Base-by-base conservation (phyloP, 495 filamentous ascomycete species). In the Aspergillus panamensis region DNA sequence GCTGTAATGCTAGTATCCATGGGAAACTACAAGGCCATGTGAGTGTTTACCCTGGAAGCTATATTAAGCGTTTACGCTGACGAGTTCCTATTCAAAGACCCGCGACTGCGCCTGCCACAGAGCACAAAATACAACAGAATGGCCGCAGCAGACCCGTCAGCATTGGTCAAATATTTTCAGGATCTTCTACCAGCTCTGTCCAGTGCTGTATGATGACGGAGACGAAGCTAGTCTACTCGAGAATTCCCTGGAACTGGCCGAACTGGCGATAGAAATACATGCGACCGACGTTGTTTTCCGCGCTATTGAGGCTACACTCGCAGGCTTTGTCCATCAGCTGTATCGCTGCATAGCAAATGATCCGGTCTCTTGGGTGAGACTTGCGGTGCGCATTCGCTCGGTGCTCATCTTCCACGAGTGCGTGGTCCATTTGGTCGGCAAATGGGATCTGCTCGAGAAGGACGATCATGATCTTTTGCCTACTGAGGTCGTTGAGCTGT, bases 371-470 rank as follows among this genome's bases (percentile, higher is more conserved):
- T 84, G 80, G 80, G 55, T 73, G 14, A 62, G 64, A 32, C 62
- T 81, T 3, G 77, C 64, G 16, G 47, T 48, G 12, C 72, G 69
- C 7, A 62, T 83, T 42, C 67, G 69, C 45, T 79, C 74, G 1
- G 63, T 67, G 31, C 12, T 64, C 8, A 75, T 83, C 40, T 79
- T 77, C 69, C 64, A 71, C 8, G 80, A 82, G 57, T 68, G 75
- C 12, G 61, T 82, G 17, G 66, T 78, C 54, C 79, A 84, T 62
- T 43, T 78, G 30, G 67, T 73, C 1, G 80, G 79, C 0, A 64
- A 68, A 54, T 82, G 71, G 69, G 64, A 70, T 14, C 31, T 64
- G 2, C 32, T 57, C 39, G 50, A 31, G 44, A 59, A 48, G 32
- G 60, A 52, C 25, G 66, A 55, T 48, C 53, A 48, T 48, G 59